Evolutionary conservation across 257 asterid species (phyloP), one percentile per base, ranked within the genome.

Genomic region (Buddleja alternifolia): DNA sequence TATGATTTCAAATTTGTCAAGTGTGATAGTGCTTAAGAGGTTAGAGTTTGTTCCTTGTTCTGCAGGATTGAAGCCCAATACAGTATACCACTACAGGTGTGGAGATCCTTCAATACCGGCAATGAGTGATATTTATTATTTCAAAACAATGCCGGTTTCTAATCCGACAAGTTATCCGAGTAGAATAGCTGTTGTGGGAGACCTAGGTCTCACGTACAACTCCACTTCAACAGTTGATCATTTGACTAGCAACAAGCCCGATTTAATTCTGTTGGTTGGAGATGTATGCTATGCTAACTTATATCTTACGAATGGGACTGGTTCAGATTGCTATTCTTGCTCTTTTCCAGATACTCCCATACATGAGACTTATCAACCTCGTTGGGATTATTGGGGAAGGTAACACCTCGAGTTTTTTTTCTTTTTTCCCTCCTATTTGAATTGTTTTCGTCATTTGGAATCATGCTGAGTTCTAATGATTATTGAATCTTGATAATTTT

Each of bases 331-430:
- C 74, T 93, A 93, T 52, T 84, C 99, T 41, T 93, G 99, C 80
- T 81, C 96, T 3, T 93, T 93, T 77, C 19, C 91, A 0, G 68
- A 85, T 74, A 84, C 95, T 57, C 99, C 99, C 34, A 85, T 90
- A 70, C 99, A 88, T 0, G 99, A 93, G 80, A 93, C 97, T 10
- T 93, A 90, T 82, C 99, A 93, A 74, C 99, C 99, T 42, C 99
- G 97, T 48, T 93, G 99, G 99, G 99, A 93, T 82, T 90, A 83
- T 60, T 93, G 99, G 99, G 99, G 99, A 82, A 93, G 99, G 99
- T 93, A 62, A 73, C 36, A 48, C 0, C 34, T 46, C 37, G 3
- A 47, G 17, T 29, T 36, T 36, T 45, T 66, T 46, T 48, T 52
- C 36, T 70, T 47, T 45, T 66, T 47, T 48, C 44, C 24, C 62